Evolutionary conservation across 768 basidiomycete species (phyloP).

Genomic region (Boletus speciosus): DNA sequence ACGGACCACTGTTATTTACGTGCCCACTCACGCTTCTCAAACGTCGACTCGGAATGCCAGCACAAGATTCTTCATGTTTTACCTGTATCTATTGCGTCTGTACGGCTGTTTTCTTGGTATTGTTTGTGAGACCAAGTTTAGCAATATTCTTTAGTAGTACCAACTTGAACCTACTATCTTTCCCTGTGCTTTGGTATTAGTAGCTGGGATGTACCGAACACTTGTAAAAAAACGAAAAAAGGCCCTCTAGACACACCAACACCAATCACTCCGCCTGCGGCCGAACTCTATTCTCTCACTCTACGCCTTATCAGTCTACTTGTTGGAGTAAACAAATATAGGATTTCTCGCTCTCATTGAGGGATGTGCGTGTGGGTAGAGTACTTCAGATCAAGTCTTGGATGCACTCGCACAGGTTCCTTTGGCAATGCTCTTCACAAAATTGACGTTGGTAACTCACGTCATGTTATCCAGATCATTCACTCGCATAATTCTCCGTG

Average conservation of each 20-base stretch:
- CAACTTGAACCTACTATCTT: not conserved
- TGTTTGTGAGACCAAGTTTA: not conserved
- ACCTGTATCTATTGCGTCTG: conserved; percentile 17
- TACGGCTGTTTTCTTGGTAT: conserved; percentile 7
- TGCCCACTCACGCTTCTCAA: not conserved
- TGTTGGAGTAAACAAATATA: too few species aligned
- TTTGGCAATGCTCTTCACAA: not conserved
- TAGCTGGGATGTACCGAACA: too few species aligned
- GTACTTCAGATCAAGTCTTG: not conserved
- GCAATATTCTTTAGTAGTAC: not conserved
- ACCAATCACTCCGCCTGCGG: too few species aligned
- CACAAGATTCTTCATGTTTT: conserved; percentile 3
- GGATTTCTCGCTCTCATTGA: too few species aligned
- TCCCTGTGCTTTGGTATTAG: not conserved
- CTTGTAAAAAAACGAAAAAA: too few species aligned
- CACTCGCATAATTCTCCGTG: conserved; percentile 75
- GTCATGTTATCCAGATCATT: conserved; percentile 36
- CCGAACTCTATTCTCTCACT: too few species aligned
- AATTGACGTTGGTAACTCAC: not conserved
- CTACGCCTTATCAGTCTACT: too few species aligned
- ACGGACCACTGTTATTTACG: not conserved
- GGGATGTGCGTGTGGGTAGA: too few species aligned
- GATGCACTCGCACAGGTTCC: not conserved
- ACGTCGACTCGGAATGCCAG: conserved; percentile 9
- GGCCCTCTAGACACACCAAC: too few species aligned